Conservation (phyloP, 225 moss, liverwort and hornwort genomes). For the Bryum argenteum region DNA sequence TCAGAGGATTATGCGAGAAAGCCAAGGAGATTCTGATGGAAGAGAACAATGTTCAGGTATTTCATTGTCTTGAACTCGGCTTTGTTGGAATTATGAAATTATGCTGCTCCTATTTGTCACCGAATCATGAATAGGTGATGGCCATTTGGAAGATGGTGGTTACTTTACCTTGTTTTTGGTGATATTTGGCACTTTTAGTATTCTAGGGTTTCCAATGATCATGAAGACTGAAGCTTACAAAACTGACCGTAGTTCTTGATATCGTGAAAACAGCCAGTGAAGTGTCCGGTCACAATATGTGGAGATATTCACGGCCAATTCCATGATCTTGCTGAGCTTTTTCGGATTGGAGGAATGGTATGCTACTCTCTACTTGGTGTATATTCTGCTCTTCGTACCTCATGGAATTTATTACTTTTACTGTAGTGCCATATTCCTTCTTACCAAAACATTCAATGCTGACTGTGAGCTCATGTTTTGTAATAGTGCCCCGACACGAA, state of each 20-base stretch:
- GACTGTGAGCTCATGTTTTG: slow-evolving; percentile 25
- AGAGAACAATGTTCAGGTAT: slow-evolving; percentile 63
- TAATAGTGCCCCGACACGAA: slow-evolving; percentile 54
- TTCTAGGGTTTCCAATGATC: neutral
- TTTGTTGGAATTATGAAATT: neutral
- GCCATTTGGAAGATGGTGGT: neutral
- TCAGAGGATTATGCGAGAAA: slow-evolving; percentile 56
- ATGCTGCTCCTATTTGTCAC: neutral
- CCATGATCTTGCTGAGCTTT: slow-evolving; percentile 50
- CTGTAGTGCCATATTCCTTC: neutral
- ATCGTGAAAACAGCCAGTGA: slow-evolving; percentile 47
- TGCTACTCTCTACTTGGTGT: slow-evolving; percentile 16
- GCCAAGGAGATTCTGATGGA: slow-evolving; percentile 65
- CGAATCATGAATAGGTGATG: neutral
- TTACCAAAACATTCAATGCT: slow-evolving; percentile 6
- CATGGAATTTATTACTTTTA: neutral
- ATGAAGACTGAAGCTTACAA: neutral
- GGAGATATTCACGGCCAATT: slow-evolving; percentile 51
- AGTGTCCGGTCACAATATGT: slow-evolving; percentile 54
- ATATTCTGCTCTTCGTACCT: neutral
- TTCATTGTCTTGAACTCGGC: neutral
- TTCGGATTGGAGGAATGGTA: slow-evolving; percentile 54
- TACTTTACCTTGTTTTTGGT: neutral
- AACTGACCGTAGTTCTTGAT: neutral
- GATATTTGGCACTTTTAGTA: neutral